Base-by-base conservation (phyloP, 148 eudicot species). In the Cornus controversa region DNA sequence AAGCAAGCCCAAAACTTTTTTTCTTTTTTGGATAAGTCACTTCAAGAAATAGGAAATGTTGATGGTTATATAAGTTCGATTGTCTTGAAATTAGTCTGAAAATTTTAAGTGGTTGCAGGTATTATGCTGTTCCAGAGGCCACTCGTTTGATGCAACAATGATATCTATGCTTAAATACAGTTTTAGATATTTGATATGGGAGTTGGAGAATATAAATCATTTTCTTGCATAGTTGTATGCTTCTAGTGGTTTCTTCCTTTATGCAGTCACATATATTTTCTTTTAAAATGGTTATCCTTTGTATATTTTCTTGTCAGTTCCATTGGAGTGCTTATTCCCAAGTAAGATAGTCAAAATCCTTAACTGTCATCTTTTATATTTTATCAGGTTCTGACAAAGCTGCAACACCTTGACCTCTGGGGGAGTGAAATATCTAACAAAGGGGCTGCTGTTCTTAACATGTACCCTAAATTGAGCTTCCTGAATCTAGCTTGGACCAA, bases 401-500 rank as follows among this genome's bases (percentile, higher is more conserved):
- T 93, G 57, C 89, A 91, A 77, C 79, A 88, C 82, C 89, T 93
- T 72, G 98, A 96, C 77, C 81, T 96, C 3, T 93, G 99, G 98
- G 97, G 97, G 73, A 90, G 91, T 86, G 70, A 84, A 64, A 72
- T 96, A 83, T 84, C 99, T 5, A 81, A 96, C 69, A 57, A 83
- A 77, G 96, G 98, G 36, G 89, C 81, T 26, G 25, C 64, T 34
- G 60, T 81, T 54, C 83, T 96, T 67, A 68, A 67, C 78, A 58
- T 74, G 58, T 91, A 90, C 66, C 91, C 88, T 2, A 86, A 77
- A 34, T 83, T 96, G 86, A 89, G 80, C 72, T 88, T 78, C 78
- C 82, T 96, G 70, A 90, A 86, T 84, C 79, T 96, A 79, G 94
- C 89, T 54, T 96, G 99, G 99, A 93, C 99, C 7, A 85, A 82